Base-by-base conservation (phyloP, 208 protist genomes). In the Porcisia hertigi region DNA sequence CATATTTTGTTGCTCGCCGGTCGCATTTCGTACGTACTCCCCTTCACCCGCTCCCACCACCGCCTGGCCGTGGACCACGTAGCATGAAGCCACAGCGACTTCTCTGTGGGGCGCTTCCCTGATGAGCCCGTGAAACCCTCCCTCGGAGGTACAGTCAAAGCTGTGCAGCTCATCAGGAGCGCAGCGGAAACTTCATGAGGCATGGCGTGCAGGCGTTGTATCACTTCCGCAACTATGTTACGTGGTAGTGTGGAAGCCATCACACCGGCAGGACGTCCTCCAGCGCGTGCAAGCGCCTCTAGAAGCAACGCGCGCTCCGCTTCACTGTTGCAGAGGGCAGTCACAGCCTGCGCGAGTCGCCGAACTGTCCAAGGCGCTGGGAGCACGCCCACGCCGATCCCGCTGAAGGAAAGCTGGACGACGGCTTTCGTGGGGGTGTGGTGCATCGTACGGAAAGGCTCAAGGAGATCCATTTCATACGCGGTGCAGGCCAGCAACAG, bases 361-460 rank as follows among this genome's bases (percentile, higher is more conserved):
- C 18, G 34, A 12, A 76, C 34, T 0, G 78, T 82, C 18, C 72
- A 60, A 8, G 78, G 52, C 0, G 69, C 66, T 5, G 78, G 78
- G 18, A 82, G 78, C 12, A 82, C 45, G 20, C 78, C 78, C 16
- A 74, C 65, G 39, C 67, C 52, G 47, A 78, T 75, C n/a, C 78
- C 78, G 60, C 78, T 70, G 25, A 82, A 82, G 4, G 78, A 82
- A 30, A 82, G 53, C 6, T 43, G 72, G 49, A 82, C 39, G 7
- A 9, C 34, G 34, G 64, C 34, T 0, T 41, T 43, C 16, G 36
- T 62, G 14, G 30, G 25, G 2, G 45, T 66, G 25, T 69, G 57
- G 45, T 69, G 25, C 23, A 34, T 41, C 25, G n/a, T 25, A 49
- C n/a, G 53, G 5, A 47, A 55, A 3, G n/a, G 62, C 16, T 43